A percentile compares a stretch with the other conserved stretches of the same genome.
These are phyloP conservation scores for Escallonia rubra DNA, from an alignment of 129 eudicot species.

Conservation along the genomic window DNA sequence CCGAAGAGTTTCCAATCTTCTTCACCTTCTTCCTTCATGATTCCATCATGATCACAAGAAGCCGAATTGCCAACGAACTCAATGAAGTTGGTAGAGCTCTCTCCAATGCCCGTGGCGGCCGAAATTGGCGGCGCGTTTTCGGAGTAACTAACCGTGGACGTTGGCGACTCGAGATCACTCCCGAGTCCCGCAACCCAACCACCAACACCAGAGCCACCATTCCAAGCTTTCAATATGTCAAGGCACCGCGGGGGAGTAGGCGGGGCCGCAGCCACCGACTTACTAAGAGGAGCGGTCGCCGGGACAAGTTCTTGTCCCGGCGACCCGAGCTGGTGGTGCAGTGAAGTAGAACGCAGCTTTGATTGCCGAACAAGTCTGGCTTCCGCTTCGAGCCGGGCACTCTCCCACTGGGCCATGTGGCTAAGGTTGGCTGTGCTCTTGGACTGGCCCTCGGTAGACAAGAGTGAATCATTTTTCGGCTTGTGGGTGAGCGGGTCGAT, in stretches of 20 bases:
- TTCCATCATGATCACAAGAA: slow-evolving; percentile 31
- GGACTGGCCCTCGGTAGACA: slow-evolving; percentile 24
- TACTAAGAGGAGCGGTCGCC: too few species aligned
- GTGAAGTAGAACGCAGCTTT: slow-evolving; percentile 32
- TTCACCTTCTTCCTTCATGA: slow-evolving; percentile 33
- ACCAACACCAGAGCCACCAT: slow-evolving; percentile 4
- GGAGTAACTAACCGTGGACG: slow-evolving; percentile 61
- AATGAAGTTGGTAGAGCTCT: slow-evolving; percentile 35
- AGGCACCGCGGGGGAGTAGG: slow-evolving; percentile 23
- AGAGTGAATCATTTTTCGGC: slow-evolving; percentile 32
- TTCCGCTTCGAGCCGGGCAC: slow-evolving; percentile 94
- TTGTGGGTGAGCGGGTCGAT: slow-evolving; percentile 45
- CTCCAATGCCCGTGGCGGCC: slow-evolving; percentile 32
- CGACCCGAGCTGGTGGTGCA: slow-evolving; percentile 6
- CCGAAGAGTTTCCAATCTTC: slow-evolving; percentile 22
- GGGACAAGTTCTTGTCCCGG: slow-evolving; percentile 10
- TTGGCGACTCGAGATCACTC: slow-evolving; percentile 65
- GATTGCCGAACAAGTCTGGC: slow-evolving; percentile 74
- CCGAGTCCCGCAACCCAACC: slow-evolving; percentile 7
- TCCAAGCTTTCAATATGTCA: slow-evolving; percentile 65
- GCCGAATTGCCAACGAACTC: slow-evolving; percentile 54
- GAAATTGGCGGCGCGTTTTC: slow-evolving; percentile 21
- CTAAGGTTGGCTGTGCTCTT: slow-evolving; percentile 68
- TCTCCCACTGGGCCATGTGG: slow-evolving; percentile 99
- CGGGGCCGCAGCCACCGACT: too few species aligned